phyloP scores from a whole-genome alignment of 768 basidiomycete species.

The Tulasnella sp. region DNA sequence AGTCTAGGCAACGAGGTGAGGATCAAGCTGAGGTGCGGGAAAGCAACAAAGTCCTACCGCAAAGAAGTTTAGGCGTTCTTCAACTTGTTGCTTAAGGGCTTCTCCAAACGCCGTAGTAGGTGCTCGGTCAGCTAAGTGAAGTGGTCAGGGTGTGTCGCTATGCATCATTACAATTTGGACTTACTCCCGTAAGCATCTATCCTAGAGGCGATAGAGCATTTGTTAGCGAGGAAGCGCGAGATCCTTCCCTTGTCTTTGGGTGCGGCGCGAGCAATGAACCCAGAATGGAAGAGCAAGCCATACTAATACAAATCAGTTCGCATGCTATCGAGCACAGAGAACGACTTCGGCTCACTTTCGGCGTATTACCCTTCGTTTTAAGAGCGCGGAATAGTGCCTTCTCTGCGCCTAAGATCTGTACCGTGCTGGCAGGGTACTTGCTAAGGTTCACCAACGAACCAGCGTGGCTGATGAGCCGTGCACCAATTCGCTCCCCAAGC shows the following conservation, averaged over 20 bases:
- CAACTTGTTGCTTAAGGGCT: conserved; percentile 84
- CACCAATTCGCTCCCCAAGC: conserved; percentile 85
- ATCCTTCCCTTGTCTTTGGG: conserved; percentile 95
- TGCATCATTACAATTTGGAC: conserved; percentile 18
- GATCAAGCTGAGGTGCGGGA: neutral
- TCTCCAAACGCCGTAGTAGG: conserved; percentile 93
- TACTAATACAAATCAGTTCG: conserved; percentile 43
- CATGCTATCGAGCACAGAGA: conserved; percentile 7
- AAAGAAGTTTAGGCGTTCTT: conserved; percentile 90
- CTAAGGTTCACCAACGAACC: conserved; percentile 92
- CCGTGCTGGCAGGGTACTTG: conserved; percentile 97
- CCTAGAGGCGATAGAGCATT: conserved; percentile 91
- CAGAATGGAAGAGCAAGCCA: conserved; percentile 92
- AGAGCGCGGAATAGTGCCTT: conserved; percentile 94
- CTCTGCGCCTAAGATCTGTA: conserved; percentile 95
- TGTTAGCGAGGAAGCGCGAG: conserved; percentile 97
- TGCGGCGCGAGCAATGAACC: conserved; percentile 91
- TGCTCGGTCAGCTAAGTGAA: conserved; percentile 12
- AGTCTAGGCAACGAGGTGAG: conserved; percentile 27
- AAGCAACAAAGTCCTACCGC: conserved; percentile 33
- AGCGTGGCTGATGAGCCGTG: conserved; percentile 87
- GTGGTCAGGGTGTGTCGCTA: neutral
- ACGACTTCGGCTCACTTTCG: conserved; percentile 47
- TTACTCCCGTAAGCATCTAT: conserved; percentile 89
- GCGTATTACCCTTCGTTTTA: conserved; percentile 98